phyloP scores from a whole-genome alignment of 192 early-diverging fungal species.

The Gaertneriomyces sp. region DNA sequence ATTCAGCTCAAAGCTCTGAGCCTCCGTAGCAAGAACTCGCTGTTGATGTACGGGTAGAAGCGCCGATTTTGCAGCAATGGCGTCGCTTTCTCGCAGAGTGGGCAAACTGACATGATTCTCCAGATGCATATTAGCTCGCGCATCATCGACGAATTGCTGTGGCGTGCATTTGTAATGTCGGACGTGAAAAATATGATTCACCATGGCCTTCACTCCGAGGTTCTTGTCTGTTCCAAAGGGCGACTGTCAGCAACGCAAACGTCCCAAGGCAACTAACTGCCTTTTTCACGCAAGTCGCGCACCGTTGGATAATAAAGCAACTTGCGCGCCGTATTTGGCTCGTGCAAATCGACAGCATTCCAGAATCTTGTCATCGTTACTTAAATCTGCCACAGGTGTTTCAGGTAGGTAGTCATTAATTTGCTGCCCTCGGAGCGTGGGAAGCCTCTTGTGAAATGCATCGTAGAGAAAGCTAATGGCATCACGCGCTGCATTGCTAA shows the following conservation, averaged over 20 bases:
- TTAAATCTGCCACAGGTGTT: not conserved
- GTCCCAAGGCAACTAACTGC: not conserved
- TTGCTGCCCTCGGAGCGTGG: conserved; percentile 12
- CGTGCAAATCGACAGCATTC: conserved; percentile 28
- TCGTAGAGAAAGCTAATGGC: conserved; percentile 16
- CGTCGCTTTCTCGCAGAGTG: not conserved
- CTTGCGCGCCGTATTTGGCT: not conserved
- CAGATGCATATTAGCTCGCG: not conserved
- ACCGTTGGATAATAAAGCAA: conserved; percentile 27
- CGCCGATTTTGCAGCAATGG: not conserved
- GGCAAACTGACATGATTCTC: not conserved
- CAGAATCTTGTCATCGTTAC: conserved; percentile 32
- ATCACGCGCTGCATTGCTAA: conserved; percentile 2
- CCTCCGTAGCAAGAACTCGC: not conserved
- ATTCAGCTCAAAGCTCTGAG: not conserved
- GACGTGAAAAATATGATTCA: conserved; percentile 14
- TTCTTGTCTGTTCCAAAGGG: conserved; percentile 22
- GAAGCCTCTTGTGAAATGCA: not conserved
- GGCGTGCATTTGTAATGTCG: conserved; percentile 8
- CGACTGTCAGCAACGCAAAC: not conserved
- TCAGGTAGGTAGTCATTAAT: conserved; percentile 14
- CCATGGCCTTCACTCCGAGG: conserved; percentile 23
- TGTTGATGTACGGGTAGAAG: not conserved
- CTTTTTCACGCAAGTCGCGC: not conserved
- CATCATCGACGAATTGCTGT: not conserved